A percentile compares a stretch with the other conserved stretches of the same genome.
phyloP scores from a whole-genome alignment of 2,329 filamentous ascomycete genomes.

The Aaosphaeria arxii region DNA sequence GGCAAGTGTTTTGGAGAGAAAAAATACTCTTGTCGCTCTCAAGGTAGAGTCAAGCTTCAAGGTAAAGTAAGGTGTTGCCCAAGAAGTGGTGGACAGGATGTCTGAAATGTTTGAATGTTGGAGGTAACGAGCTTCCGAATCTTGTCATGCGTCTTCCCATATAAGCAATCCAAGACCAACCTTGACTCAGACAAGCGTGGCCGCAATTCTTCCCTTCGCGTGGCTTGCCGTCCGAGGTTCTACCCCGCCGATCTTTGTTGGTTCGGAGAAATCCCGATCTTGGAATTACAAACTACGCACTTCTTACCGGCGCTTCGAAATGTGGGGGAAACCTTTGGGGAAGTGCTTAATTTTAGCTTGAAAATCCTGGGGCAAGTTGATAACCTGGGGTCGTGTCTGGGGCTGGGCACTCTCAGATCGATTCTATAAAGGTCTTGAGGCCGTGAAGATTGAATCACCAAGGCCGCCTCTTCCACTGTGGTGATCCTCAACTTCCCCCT shows the following conservation, averaged over 20 bases:
- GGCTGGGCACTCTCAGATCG: too few relatives aligned
- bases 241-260: background rate
- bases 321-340: background rate
- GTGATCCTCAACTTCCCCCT: too few relatives aligned
- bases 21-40: background rate
- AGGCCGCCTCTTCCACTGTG: too few relatives aligned
- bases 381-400: background rate
- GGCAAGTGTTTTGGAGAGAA: background rate
- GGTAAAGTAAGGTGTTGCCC: too few relatives aligned
- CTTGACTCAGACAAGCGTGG: too few relatives aligned
- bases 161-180: too few relatives aligned
- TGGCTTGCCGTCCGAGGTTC: too few relatives aligned
- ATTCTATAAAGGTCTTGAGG: too few relatives aligned
- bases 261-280: background rate
- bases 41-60: background rate
- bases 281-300: background rate
- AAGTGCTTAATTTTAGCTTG: background rate
- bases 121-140: background rate
- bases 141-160: too few relatives aligned
- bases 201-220: too few relatives aligned
- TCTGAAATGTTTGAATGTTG: background rate
- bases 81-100: too few relatives aligned
- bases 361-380: conserved; percentile 1
- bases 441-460: too few relatives aligned
- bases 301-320: background rate